phyloP scores from a whole-genome alignment of 805 yeast species.

The Candida peoriensis region DNA sequence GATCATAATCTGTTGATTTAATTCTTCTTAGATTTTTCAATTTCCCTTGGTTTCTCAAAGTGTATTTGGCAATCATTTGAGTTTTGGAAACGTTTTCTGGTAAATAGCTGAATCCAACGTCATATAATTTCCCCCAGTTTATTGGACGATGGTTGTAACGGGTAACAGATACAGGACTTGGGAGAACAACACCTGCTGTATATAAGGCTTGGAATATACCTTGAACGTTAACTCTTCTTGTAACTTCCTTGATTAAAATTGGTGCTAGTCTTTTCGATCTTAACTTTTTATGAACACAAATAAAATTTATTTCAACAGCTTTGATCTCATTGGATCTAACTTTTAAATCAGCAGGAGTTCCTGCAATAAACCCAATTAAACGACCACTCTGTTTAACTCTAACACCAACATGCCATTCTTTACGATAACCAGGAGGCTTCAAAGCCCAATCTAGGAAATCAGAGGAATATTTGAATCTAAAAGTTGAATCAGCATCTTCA shows the following conservation, averaged over 20 bases:
- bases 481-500: constrained; percentile 88
- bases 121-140: constrained; percentile 85
- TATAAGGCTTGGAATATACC: constrained; percentile 95
- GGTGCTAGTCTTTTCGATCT: constrained; percentile 95
- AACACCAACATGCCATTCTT: constrained; percentile 92
- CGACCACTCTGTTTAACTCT: constrained; percentile 72
- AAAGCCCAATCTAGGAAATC: constrained; percentile 90
- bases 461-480: constrained; percentile 83
- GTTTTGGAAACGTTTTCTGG: constrained; percentile 68
- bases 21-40: constrained; percentile 48
- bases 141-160: constrained; percentile 92
- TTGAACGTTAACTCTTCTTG: constrained; percentile 80
- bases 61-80: constrained; percentile 64
- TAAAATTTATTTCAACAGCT: constrained; percentile 86
- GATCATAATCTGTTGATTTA: constrained; percentile 55
- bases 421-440: constrained; percentile 87
- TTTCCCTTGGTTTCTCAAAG: constrained; percentile 50
- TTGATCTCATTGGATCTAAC: constrained; percentile 52
- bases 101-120: constrained; percentile 82
- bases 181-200: constrained; percentile 88
- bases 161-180: constrained; percentile 86
- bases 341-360: constrained; percentile 69
- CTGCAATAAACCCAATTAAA: constrained; percentile 88
- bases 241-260: constrained; percentile 86
- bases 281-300: constrained; percentile 90